A percentile compares a stretch with the other conserved stretches of the same genome.
Conservation (phyloP, 352 stramenopile genomes). For the Phytopythium montanum region DNA sequence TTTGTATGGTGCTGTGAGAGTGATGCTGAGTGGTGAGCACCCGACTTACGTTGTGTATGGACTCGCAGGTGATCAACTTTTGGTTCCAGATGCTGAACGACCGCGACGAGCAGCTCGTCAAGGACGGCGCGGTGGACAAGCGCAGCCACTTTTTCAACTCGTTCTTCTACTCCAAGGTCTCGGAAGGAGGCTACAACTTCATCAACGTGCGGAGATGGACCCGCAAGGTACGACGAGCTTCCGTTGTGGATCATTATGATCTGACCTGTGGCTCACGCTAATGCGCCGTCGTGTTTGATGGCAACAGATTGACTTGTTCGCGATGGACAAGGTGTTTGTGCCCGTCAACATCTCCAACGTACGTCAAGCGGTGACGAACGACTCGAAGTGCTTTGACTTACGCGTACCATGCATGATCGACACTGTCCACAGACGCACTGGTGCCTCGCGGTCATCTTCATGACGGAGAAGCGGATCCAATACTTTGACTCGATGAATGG, state of each 20-base stretch:
- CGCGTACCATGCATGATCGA: not conserved
- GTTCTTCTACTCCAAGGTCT: conserved; percentile 85
- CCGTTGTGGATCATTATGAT: not conserved
- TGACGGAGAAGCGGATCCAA: conserved; percentile 87
- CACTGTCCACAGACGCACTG: conserved; percentile 75
- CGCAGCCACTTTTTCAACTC: conserved; percentile 86
- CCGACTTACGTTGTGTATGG: not conserved
- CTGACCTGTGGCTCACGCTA: not conserved
- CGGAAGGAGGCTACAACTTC: conserved; percentile 80
- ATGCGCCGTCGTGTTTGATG: not conserved
- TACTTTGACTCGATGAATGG: conserved; percentile 88
- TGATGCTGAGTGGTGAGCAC: too few species aligned
- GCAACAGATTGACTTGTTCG: conserved; percentile 78
- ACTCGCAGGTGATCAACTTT: conserved; percentile 78
- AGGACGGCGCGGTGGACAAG: conserved; percentile 37
- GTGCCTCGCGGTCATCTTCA: conserved; percentile 85
- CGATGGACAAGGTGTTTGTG: conserved; percentile 90
- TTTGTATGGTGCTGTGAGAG: conserved; percentile 2
- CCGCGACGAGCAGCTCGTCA: conserved; percentile 58
- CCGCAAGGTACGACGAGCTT: conserved; percentile 56
- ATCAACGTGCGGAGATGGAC: conserved; percentile 83
- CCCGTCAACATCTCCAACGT: conserved; percentile 87
- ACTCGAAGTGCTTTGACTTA: not conserved
- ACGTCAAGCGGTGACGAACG: conserved; percentile 12
- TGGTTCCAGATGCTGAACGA: conserved; percentile 80